A percentile compares a stretch with the other conserved stretches of the same genome.
Evolutionary conservation across 148 eudicot genomes (phyloP).

Genomic region (Camellia granthamiana): DNA sequence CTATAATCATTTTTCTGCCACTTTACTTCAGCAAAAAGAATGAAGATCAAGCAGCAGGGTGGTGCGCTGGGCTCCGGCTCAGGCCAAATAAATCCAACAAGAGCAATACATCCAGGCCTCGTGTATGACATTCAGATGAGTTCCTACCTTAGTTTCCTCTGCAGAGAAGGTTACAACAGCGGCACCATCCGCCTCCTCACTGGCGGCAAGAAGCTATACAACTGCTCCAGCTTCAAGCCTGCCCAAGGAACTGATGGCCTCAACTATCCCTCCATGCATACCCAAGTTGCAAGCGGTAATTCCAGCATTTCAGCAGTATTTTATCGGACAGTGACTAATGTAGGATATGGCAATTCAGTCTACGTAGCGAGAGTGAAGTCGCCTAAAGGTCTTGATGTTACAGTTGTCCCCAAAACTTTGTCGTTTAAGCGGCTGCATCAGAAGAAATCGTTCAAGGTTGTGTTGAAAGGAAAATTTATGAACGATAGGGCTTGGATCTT

Average conservation of each 20-base stretch:
- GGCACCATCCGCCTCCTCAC: slow-evolving; percentile 34
- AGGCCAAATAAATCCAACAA: slow-evolving; percentile 56
- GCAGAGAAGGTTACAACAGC: slow-evolving; percentile 65
- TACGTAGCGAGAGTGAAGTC: slow-evolving; percentile 42
- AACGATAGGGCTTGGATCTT: slow-evolving; percentile 15
- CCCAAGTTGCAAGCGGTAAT: slow-evolving; percentile 22
- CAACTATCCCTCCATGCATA: slow-evolving; percentile 78
- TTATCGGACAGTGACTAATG: slow-evolving; percentile 62
- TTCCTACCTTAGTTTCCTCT: slow-evolving; percentile 56
- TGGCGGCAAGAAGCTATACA: slow-evolving; percentile 31
- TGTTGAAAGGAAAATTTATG: slow-evolving; percentile 39
- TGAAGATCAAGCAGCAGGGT: slow-evolving; percentile 38
- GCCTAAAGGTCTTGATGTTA: slow-evolving; percentile 37
- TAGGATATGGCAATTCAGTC: slow-evolving; percentile 31
- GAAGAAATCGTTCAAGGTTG: slow-evolving; percentile 47
- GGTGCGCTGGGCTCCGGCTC: slow-evolving; percentile 56
- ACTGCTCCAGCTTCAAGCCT: slow-evolving; percentile 44
- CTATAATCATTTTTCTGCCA: background rate
- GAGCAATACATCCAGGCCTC: slow-evolving; percentile 67
- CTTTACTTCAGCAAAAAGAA: slow-evolving; percentile 47
- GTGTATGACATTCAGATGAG: slow-evolving; percentile 50
- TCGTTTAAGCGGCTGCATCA: slow-evolving; percentile 31
- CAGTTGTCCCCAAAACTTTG: slow-evolving; percentile 44
- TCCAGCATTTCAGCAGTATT: slow-evolving; percentile 32
- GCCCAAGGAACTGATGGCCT: slow-evolving; percentile 61